phyloP scores from a whole-genome alignment of 495 filamentous ascomycete genomes.

The Antarctomyces pellizariae region DNA sequence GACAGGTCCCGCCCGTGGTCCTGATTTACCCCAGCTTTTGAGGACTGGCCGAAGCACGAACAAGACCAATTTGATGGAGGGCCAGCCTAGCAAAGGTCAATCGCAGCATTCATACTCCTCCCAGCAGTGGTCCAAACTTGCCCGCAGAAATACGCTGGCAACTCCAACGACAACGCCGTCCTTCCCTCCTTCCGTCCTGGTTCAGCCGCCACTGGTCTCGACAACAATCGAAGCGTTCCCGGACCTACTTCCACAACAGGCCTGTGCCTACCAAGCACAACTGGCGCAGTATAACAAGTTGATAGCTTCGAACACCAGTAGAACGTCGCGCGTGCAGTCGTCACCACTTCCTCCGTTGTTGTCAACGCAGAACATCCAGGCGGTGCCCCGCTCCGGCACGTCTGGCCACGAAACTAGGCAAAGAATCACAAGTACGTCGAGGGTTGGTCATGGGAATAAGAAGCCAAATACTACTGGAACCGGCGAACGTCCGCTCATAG shows the following conservation, averaged over 20 bases:
- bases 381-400: constrained; percentile 24
- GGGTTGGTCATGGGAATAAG: constrained; percentile 37
- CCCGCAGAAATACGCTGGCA: constrained; percentile 11
- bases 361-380: constrained; percentile 22
- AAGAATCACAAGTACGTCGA: constrained; percentile 16
- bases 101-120: constrained; percentile 13
- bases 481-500: constrained; percentile 31
- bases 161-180: constrained; percentile 1
- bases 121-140: constrained; percentile 12
- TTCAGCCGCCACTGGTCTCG: constrained; percentile 12
- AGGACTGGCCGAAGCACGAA: too few relatives aligned
- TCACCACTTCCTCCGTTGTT: constrained; percentile 22
- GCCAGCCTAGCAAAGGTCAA: constrained; percentile 9
- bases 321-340: constrained; percentile 18
- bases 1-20: too few relatives aligned
- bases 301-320: constrained; percentile 12
- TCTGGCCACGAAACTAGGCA: constrained; percentile 21
- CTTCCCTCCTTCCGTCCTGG: constrained; percentile 7
- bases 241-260: constrained; percentile 24
- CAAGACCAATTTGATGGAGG: constrained; percentile 11
- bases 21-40: too few relatives aligned
- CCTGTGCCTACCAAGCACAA: constrained; percentile 25
- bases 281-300: constrained; percentile 31
- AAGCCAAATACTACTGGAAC: constrained; percentile 19
- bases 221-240: constrained; percentile 21